Evolutionary conservation across 164 flowering plant genomes (phyloP), one percentile per base, ranked within the genome.

Genomic region (Magnolia kwangsiensis): DNA sequence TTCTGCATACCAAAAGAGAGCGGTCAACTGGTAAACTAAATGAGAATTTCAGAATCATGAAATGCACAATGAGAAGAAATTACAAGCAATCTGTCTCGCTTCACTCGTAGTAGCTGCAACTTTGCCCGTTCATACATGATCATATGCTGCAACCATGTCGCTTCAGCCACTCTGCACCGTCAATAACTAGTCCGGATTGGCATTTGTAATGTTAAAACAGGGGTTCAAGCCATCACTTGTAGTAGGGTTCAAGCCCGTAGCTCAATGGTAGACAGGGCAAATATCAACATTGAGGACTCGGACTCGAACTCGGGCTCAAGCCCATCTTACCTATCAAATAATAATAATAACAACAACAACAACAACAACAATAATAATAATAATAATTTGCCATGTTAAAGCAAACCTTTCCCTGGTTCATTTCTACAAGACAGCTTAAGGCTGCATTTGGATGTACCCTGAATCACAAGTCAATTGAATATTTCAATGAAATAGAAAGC

Each of bases 11-110:
- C 21, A 61, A 51, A 78, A 76, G 73, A 67, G 4, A 29, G 61
- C 0, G 58, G 51, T 73, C 9, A 79, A 50, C 19, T 69, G 27
- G 21, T 7, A 79, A 72, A n/a, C 31, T 72, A 50, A 63, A 51
- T 8, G 6, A 9, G 64, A 21, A 67, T 49, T 4, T 11, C 11
- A 61, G 74, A 70, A 8, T 23, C 75, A 75, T 1, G 0, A 66
- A 64, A 66, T n/a, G 65, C 63, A 67, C 21, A 51, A 20, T 63
- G n/a, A 14, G 72, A 63, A 75, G 61, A 65, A 58, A 67, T 76
- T 88, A 90, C 97, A 84, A 67, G 81, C 59, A 89, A 77, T 72
- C 59, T 86, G 55, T 89, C 88, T 67, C 80, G 84, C 86, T 89
- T 88, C 63, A 82, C 67, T 76, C 51, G 75, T 76, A 80, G 73